Evolutionary conservation across 768 basidiomycete species (phyloP).

Genomic region (Solioccasus polychromus): DNA sequence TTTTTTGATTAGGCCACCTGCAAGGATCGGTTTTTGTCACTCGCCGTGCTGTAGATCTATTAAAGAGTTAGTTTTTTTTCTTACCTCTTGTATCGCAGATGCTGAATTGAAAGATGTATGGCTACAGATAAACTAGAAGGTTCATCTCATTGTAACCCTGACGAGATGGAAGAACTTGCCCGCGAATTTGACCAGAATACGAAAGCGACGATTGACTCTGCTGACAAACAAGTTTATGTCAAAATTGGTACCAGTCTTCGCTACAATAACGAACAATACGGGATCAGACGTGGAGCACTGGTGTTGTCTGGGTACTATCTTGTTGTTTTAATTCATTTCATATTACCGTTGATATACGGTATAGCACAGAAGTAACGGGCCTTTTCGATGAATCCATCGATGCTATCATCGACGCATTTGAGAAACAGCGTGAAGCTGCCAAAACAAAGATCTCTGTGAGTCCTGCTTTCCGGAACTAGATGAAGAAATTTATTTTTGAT

Average conservation of each 20-base stretch:
- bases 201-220: slow-evolving; percentile 4
- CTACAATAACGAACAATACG: not conserved
- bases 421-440: slow-evolving; percentile 3
- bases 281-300: slow-evolving; percentile 5
- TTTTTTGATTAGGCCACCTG: slow-evolving; percentile 47
- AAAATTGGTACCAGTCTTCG: slow-evolving; percentile 2
- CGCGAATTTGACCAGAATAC: slow-evolving; percentile 7
- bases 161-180: slow-evolving; percentile 2
- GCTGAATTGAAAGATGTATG: not conserved
- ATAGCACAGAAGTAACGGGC: slow-evolving; percentile 7
- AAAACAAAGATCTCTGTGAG: slow-evolving; percentile 1
- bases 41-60: slow-evolving; percentile 33
- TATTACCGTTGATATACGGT: not conserved
- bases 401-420: slow-evolving; percentile 10
- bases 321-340: not conserved
- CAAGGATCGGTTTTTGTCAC: slow-evolving; percentile 49
- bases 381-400: slow-evolving; percentile 9
- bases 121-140: slow-evolving; percentile 10
- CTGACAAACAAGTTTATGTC: slow-evolving; percentile 7
- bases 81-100: not conserved
- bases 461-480: not conserved
- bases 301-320: slow-evolving; percentile 13
- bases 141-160: not conserved
- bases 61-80: slow-evolving; percentile 30
- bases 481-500: not conserved